Conservation (phyloP, 495 filamentous ascomycete species). For the Trichocladium uniseriatum region DNA sequence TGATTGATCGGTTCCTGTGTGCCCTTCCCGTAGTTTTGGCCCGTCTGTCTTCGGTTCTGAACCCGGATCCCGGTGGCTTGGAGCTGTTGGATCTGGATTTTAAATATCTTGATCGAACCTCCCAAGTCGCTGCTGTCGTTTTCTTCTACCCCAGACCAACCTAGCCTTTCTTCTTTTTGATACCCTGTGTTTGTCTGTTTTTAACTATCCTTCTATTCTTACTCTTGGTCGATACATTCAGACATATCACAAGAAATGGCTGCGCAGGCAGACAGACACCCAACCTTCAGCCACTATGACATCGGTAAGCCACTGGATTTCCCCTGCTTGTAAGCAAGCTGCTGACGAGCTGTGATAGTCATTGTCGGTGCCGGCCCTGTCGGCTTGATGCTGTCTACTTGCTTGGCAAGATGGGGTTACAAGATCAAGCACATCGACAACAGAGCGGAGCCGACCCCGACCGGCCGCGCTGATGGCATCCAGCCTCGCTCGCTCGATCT, state of each 20-base stretch:
- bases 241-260: constrained; percentile 16
- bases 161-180: constrained; percentile 2
- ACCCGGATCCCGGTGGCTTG: constrained; percentile 18
- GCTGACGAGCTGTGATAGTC: constrained; percentile 35
- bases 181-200: constrained; percentile 9
- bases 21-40: constrained; percentile 3
- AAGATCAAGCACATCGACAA: constrained; percentile 64
- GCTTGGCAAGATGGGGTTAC: constrained; percentile 63
- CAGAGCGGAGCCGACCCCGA: constrained; percentile 55
- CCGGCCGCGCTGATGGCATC: constrained; percentile 69
- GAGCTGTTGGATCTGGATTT: not conserved
- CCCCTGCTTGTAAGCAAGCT: not conserved
- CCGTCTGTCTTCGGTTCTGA: constrained; percentile 17
- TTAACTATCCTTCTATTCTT: not conserved
- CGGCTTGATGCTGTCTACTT: constrained; percentile 76
- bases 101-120: constrained; percentile 8
- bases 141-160: constrained; percentile 3
- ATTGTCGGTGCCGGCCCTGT: constrained; percentile 88
- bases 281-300: constrained; percentile 24
- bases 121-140: not conserved
- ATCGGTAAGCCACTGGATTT: constrained; percentile 19
- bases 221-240: constrained; percentile 2
- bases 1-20: not conserved
- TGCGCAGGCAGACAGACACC: constrained; percentile 11
- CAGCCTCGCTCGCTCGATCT: constrained; percentile 74